A percentile compares a stretch with the other conserved stretches of the same genome.
Evolutionary conservation across 352 stramenopile species (phyloP).

Genomic region (Peronospora belbahrii): DNA sequence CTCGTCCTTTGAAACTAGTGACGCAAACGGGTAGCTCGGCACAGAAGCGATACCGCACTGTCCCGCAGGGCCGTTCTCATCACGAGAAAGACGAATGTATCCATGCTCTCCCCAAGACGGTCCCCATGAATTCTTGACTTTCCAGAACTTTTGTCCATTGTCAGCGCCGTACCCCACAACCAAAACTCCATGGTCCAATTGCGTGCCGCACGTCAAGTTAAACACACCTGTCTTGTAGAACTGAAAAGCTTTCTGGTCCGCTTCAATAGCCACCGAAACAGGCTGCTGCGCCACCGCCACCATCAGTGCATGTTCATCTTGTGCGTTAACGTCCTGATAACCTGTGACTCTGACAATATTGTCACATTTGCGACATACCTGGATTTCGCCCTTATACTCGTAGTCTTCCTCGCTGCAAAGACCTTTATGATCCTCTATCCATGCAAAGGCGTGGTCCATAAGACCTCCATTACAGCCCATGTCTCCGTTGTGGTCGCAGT

Average conservation of each 20-base stretch:
- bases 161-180: constrained; percentile 88
- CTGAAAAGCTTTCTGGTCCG: constrained; percentile 72
- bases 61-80: constrained; percentile 87
- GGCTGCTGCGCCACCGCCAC: constrained; percentile 72
- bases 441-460: constrained; percentile 97
- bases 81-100: constrained; percentile 79
- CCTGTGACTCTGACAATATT: constrained; percentile 77
- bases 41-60: constrained; percentile 92
- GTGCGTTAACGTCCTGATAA: constrained; percentile 64
- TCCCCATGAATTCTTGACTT: constrained; percentile 93
- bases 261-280: constrained; percentile 86
- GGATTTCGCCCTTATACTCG: constrained; percentile 85
- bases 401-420: constrained; percentile 95
- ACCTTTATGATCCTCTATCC: constrained; percentile 86
- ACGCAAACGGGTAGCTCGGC: constrained; percentile 62
- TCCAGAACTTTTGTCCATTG: constrained; percentile 89
- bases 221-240: constrained; percentile 75
- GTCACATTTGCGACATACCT: constrained; percentile 75
- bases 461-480: constrained; percentile 95
- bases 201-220: constrained; percentile 37
- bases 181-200: constrained; percentile 92
- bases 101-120: constrained; percentile 82
- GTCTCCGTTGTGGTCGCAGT: constrained; percentile 93
- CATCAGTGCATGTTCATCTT: constrained; percentile 80
- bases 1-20: constrained; percentile 16